These are phyloP conservation scores for Phylloporus scabripes DNA, from an alignment of 768 basidiomycete species.

Conservation along the genomic window DNA sequence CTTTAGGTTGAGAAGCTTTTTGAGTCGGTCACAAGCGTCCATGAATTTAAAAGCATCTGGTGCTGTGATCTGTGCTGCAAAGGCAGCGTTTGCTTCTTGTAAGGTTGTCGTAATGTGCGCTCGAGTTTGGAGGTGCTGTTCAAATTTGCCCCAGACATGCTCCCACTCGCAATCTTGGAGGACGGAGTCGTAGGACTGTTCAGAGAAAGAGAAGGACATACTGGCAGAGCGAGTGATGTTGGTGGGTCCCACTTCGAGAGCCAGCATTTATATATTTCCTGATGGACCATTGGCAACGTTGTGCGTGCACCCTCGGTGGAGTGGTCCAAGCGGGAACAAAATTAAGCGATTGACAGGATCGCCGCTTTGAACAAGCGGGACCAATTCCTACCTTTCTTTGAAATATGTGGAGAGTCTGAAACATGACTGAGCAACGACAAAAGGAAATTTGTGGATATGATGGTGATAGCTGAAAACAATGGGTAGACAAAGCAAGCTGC, in stretches of 20 bases:
- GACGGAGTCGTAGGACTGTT: not conserved
- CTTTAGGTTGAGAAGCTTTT: conserved; percentile 6
- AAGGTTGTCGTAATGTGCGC: conserved; percentile 4
- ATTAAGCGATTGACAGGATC: not conserved
- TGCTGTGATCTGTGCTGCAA: conserved; percentile 11
- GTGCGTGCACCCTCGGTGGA: too few species aligned
- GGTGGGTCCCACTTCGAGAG: not conserved
- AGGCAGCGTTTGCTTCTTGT: conserved; percentile 9
- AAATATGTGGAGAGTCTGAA: not conserved
- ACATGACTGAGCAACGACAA: not conserved
- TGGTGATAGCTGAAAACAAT: conserved; percentile 6
- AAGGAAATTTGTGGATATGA: not conserved
- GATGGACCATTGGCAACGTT: conserved; percentile 3
- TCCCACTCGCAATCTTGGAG: conserved; percentile 3
- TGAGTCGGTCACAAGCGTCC: conserved; percentile 9
- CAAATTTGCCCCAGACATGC: not conserved
- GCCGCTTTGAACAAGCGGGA: not conserved
- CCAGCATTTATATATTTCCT: conserved; percentile 1
- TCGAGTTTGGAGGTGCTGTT: not conserved
- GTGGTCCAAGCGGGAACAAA: conserved; percentile 2
- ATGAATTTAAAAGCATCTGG: conserved; percentile 10
- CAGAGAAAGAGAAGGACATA: conserved; percentile 13
- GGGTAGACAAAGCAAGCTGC: not conserved
- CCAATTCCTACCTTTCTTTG: not conserved
- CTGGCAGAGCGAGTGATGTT: not conserved